A percentile compares a stretch with the other conserved stretches of the same genome.
These are phyloP conservation scores for Brassica carinata DNA, from an alignment of 345 rosid genomes.

Conservation along the genomic window DNA sequence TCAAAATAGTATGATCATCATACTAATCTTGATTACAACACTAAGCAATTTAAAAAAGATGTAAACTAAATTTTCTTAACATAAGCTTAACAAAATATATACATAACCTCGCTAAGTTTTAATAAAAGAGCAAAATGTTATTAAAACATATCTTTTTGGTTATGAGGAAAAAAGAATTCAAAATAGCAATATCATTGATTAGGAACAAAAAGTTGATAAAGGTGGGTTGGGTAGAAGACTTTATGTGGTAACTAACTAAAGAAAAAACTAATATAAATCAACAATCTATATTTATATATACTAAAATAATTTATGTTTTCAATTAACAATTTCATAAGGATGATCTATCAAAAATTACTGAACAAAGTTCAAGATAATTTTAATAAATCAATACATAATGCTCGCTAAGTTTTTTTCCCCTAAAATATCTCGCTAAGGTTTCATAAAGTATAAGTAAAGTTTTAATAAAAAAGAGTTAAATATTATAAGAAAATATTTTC, in stretches of 20 bases:
- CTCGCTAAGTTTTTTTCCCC: neutral
- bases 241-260: neutral
- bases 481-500: too few relatives aligned
- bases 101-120: neutral
- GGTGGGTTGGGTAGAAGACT: neutral
- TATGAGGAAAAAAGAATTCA: neutral
- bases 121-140: neutral
- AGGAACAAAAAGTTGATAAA: neutral
- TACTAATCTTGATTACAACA: neutral
- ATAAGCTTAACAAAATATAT: neutral
- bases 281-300: neutral
- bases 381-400: neutral
- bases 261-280: neutral
- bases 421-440: neutral
- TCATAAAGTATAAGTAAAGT: neutral
- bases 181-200: neutral
- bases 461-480: neutral
- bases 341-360: neutral
- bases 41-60: neutral
- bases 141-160: neutral
- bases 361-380: neutral
- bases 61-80: neutral
- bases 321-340: neutral
- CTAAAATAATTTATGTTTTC: neutral
- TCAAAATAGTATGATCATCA: too few relatives aligned